Evolutionary conservation across 495 filamentous ascomycete species (phyloP).

Genomic region (Penicillium angulare): DNA sequence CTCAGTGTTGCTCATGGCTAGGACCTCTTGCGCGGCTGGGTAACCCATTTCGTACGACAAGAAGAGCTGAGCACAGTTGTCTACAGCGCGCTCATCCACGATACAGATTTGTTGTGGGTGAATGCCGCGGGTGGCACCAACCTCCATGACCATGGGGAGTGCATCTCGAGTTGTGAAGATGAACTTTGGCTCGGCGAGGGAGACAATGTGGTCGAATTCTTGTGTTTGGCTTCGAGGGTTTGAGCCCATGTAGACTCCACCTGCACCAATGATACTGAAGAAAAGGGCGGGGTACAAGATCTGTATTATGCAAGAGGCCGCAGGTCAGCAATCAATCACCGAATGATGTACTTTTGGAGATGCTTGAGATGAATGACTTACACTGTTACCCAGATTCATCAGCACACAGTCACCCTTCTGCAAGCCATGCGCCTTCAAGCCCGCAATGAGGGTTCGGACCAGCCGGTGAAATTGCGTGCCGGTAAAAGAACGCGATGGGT

Average conservation of each 20-base stretch:
- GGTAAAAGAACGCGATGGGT: constrained; percentile 53
- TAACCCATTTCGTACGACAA: constrained; percentile 26
- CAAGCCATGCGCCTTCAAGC: constrained; percentile 53
- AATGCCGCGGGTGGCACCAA: constrained; percentile 38
- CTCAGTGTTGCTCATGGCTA: constrained; percentile 18
- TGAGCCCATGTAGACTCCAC: constrained; percentile 40
- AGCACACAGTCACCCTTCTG: constrained; percentile 58
- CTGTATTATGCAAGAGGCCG: too few relatives aligned
- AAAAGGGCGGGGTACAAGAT: constrained; percentile 50
- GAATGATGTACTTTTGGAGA: background rate
- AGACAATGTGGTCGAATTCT: constrained; percentile 33
- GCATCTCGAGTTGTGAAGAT: constrained; percentile 30
- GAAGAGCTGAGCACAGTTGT: constrained; percentile 34
- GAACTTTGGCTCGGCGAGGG: constrained; percentile 29
- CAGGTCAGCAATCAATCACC: background rate
- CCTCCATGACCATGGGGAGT: constrained; percentile 18
- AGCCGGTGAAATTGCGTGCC: constrained; percentile 46
- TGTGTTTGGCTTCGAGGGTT: constrained; percentile 32
- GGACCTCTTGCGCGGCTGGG: constrained; percentile 18
- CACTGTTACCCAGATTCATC: constrained; percentile 61
- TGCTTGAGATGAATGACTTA: constrained; percentile 22
- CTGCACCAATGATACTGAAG: constrained; percentile 47
- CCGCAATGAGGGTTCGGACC: constrained; percentile 54
- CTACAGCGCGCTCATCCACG: constrained; percentile 41
- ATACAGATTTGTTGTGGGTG: constrained; percentile 49